A percentile compares a stretch with the other conserved stretches of the same genome.
Evolutionary conservation across 495 filamentous ascomycete genomes (phyloP).

Genomic region (Bathelium albidoporum): DNA sequence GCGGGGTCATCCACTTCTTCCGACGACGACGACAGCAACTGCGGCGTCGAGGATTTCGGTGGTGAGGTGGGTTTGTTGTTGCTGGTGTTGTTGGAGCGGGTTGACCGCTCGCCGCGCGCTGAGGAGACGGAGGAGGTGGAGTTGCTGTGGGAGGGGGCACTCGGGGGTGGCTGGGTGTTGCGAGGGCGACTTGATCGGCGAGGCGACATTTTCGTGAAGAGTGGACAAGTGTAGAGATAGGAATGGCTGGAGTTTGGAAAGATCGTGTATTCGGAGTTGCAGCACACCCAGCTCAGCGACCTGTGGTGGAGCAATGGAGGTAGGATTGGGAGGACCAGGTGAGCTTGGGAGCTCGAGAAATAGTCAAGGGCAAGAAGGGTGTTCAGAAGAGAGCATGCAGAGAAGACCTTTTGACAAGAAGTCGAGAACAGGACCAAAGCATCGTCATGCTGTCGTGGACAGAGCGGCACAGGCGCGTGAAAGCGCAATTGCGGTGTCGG

Average conservation of each 20-base stretch:
- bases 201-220: slow-evolving; percentile 42
- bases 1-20: slow-evolving; percentile 68
- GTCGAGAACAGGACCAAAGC: background rate
- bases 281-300: background rate
- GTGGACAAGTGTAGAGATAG: background rate
- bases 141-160: slow-evolving; percentile 54
- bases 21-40: slow-evolving; percentile 63
- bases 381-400: background rate
- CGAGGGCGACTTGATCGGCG: slow-evolving; percentile 89
- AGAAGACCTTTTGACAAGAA: background rate
- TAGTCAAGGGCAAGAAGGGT: background rate
- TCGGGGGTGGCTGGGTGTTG: slow-evolving; percentile 60
- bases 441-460: background rate
- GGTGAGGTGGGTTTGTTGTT: slow-evolving; percentile 61
- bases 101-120: slow-evolving; percentile 49
- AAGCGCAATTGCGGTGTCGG: background rate
- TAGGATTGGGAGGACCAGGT: background rate
- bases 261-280: too few relatives aligned
- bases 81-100: slow-evolving; percentile 57
- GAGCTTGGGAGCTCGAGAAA: background rate
- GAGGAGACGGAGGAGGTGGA: slow-evolving; percentile 70
- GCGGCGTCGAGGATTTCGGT: slow-evolving; percentile 59
- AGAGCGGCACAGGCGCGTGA: background rate
- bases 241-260: background rate
- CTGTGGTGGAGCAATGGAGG: background rate